Conservation (phyloP, 139 green algal species). For the Coccomyxa sp. region DNA sequence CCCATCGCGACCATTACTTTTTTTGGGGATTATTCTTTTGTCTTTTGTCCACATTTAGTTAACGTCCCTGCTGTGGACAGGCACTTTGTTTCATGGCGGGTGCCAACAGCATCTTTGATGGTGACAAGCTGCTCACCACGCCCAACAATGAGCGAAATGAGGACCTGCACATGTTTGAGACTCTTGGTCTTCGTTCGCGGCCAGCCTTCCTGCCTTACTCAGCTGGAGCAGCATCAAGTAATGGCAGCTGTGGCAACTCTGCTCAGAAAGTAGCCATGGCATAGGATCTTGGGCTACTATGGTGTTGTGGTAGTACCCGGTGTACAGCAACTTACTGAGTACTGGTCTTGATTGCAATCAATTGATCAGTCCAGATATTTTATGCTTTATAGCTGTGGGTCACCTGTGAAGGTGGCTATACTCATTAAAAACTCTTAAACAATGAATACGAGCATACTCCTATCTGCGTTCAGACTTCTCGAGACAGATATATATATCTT, state of each 20-base stretch:
- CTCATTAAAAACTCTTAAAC: too few species aligned
- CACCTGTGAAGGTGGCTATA: too few species aligned
- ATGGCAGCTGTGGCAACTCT: not conserved
- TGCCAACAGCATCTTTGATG: slow-evolving; percentile 97
- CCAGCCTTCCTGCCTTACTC: slow-evolving; percentile 82
- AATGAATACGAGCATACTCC: too few species aligned
- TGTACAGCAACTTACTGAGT: too few species aligned
- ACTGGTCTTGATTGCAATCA: too few species aligned
- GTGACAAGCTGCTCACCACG: slow-evolving; percentile 97
- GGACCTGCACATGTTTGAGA: slow-evolving; percentile 75
- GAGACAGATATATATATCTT: too few species aligned
- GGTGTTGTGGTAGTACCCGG: too few species aligned
- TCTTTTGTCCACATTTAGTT: not conserved
- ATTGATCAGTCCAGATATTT: too few species aligned
- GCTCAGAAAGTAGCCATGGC: too few species aligned
- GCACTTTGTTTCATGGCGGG: slow-evolving; percentile 95
- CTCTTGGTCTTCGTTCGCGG: slow-evolving; percentile 67
- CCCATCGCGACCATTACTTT: not conserved
- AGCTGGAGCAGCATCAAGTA: slow-evolving; percentile 32
- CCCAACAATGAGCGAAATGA: slow-evolving; percentile 86
- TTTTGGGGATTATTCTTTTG: not conserved
- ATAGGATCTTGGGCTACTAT: too few species aligned
- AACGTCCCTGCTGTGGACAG: slow-evolving; percentile 38
- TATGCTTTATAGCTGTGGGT: too few species aligned
- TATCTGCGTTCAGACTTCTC: too few species aligned